Evolutionary conservation across 345 rosid species (phyloP).

Genomic region (Populus ilicifolia): DNA sequence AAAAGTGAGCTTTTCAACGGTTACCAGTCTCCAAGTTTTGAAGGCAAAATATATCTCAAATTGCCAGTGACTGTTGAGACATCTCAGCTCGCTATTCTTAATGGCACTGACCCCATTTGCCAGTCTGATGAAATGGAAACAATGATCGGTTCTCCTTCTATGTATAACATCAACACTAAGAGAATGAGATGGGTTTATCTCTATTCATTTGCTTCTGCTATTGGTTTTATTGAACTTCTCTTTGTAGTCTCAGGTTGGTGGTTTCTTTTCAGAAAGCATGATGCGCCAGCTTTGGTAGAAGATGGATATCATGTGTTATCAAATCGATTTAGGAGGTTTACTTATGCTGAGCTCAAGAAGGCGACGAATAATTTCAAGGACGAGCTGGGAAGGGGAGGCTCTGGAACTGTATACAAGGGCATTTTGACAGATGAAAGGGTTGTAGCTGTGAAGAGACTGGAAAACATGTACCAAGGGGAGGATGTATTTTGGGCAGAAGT

Average conservation of each 20-base stretch:
- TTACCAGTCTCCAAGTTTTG: not conserved
- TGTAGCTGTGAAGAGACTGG: not conserved
- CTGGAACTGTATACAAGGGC: constrained; percentile 14
- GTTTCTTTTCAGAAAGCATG: constrained; percentile 23
- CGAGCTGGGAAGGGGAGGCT: constrained; percentile 12
- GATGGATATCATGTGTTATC: not conserved
- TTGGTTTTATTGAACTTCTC: constrained; percentile 37
- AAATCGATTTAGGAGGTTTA: constrained; percentile 3
- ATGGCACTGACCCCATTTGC: constrained; percentile 7
- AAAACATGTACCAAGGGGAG: not conserved
- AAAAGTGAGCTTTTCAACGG: constrained; percentile 6
- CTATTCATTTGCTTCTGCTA: constrained; percentile 28
- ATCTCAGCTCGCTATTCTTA: not conserved
- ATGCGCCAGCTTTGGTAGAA: not conserved
- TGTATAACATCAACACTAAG: constrained; percentile 16
- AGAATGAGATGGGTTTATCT: constrained; percentile 37
- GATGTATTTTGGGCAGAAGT: not conserved
- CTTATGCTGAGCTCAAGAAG: constrained; percentile 7
- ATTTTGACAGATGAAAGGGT: not conserved
- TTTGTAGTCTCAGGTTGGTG: constrained; percentile 28
- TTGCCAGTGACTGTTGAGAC: constrained; percentile 2
- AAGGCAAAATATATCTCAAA: constrained; percentile 4
- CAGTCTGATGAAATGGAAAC: not conserved
- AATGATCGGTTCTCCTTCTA: constrained; percentile 10
- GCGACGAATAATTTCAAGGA: constrained; percentile 11